A percentile compares a stretch with the other conserved stretches of the same genome.
These are phyloP conservation scores for Trypanosomatidae sp. DNA, from an alignment of 208 protist genomes.

Conservation along the genomic window DNA sequence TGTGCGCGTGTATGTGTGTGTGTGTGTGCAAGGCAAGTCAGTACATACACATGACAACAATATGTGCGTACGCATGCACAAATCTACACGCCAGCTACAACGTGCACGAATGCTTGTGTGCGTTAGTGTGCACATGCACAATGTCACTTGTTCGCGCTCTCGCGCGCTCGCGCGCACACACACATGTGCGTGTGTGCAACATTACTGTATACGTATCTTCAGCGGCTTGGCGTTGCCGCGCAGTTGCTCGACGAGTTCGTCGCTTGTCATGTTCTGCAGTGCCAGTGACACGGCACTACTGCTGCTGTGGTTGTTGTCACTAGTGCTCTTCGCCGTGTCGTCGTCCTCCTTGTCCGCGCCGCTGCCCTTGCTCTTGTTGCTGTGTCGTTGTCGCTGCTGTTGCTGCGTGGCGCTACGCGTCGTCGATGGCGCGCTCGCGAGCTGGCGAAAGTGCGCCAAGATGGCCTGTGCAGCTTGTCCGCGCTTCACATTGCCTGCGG, in stretches of 20 bases:
- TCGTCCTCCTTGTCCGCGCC: not conserved
- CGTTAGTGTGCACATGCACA: not conserved
- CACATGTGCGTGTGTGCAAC: not conserved
- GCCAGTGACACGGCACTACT: slow-evolving; percentile 10
- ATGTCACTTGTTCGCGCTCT: not conserved
- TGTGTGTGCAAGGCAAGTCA: not conserved
- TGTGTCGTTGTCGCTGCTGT: not conserved
- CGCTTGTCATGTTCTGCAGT: slow-evolving; percentile 10
- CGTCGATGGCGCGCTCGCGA: not conserved
- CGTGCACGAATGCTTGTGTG: not conserved
- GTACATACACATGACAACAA: slow-evolving; percentile 3
- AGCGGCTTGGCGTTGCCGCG: slow-evolving; percentile 36
- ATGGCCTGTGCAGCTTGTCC: slow-evolving; percentile 15
- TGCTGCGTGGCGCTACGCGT: not conserved
- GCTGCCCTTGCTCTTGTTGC: not conserved
- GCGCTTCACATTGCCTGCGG: slow-evolving; percentile 22
- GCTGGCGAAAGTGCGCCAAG: slow-evolving; percentile 3
- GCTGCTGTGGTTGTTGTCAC: not conserved
- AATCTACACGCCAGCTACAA: not conserved
- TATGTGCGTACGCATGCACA: not conserved
- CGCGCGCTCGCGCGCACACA: not conserved
- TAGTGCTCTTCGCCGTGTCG: slow-evolving; percentile 1
- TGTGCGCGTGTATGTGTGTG: slow-evolving; percentile 14
- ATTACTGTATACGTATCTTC: not conserved
- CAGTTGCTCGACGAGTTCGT: slow-evolving; percentile 50